A percentile compares a stretch with the other conserved stretches of the same genome.
These are phyloP conservation scores for Cyberlindnera sargentensis DNA, from an alignment of 805 yeast genomes.

Conservation along the genomic window DNA sequence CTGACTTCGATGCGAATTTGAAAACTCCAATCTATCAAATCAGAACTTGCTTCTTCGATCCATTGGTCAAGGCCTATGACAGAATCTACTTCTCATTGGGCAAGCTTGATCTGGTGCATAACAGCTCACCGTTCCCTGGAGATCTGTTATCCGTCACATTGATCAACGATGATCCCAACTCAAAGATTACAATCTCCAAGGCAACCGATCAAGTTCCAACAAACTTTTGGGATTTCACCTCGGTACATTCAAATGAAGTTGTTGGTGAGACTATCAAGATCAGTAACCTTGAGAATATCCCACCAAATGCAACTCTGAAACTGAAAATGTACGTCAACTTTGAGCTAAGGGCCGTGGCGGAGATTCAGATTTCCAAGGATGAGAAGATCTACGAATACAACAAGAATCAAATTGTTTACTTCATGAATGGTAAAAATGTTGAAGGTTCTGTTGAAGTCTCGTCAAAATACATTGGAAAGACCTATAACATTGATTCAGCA, in stretches of 20 bases:
- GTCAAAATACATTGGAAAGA: slow-evolving; percentile 63
- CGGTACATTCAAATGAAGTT: slow-evolving; percentile 64
- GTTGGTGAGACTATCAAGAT: slow-evolving; percentile 67
- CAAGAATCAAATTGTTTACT: slow-evolving; percentile 39
- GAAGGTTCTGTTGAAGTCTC: slow-evolving; percentile 41
- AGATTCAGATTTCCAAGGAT: slow-evolving; percentile 40
- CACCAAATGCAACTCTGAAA: slow-evolving; percentile 45
- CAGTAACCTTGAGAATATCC: slow-evolving; percentile 44
- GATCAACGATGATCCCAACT: slow-evolving; percentile 45
- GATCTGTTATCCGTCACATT: slow-evolving; percentile 37
- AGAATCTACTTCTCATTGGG: slow-evolving; percentile 54
- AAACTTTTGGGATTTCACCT: slow-evolving; percentile 60
- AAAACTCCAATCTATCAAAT: slow-evolving; percentile 56
- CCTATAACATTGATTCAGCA: slow-evolving; percentile 50
- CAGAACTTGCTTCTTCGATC: slow-evolving; percentile 57
- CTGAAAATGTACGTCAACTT: slow-evolving; percentile 60
- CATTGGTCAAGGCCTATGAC: slow-evolving; percentile 52
- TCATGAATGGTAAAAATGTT: slow-evolving; percentile 33
- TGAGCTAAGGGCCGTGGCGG: slow-evolving; percentile 50
- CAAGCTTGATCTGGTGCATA: slow-evolving; percentile 30
- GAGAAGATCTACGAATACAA: slow-evolving; percentile 41
- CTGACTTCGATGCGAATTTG: slow-evolving; percentile 29
- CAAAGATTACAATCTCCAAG: slow-evolving; percentile 50
- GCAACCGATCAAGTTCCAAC: slow-evolving; percentile 54
- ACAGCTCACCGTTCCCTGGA: slow-evolving; percentile 25